phyloP scores from a whole-genome alignment of 2,329 filamentous ascomycete genomes.

The Graphium sp. region DNA sequence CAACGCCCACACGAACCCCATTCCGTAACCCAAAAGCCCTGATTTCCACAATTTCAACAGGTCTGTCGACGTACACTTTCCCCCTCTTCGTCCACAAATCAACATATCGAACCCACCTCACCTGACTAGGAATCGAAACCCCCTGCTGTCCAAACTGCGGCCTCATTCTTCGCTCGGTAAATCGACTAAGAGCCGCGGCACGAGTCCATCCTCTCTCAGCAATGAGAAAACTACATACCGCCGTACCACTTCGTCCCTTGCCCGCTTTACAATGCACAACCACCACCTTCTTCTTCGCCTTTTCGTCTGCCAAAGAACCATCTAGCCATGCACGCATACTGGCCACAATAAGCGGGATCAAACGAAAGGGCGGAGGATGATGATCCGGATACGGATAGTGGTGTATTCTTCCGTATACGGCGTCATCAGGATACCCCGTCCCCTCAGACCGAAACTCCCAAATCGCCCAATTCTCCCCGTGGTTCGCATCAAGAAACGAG shows the following conservation, averaged over 20 bases:
- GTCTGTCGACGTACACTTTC: slow-evolving; percentile 68
- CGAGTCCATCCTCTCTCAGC: slow-evolving; percentile 54
- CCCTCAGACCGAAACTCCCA: slow-evolving; percentile 98
- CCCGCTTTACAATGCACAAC: slow-evolving; percentile 97
- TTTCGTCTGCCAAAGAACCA: slow-evolving; percentile 20
- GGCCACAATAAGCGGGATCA: slow-evolving; percentile 78
- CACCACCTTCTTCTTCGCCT: slow-evolving; percentile 42
- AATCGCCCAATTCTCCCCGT: slow-evolving; percentile 75
- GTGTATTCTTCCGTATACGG: slow-evolving; percentile 69
- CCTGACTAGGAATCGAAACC: slow-evolving; percentile 83
- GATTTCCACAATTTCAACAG: slow-evolving; percentile 73
- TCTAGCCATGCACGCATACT: slow-evolving; percentile 83
- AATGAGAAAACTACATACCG: slow-evolving; percentile 79
- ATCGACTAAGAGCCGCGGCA: slow-evolving; percentile 34
- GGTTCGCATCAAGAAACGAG: slow-evolving; percentile 71
- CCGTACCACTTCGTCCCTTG: slow-evolving; percentile 82
- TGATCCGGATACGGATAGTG: slow-evolving; percentile 97
- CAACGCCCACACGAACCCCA: slow-evolving; percentile 73
- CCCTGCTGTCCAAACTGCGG: slow-evolving; percentile 77
- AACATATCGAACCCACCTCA: slow-evolving; percentile 77
- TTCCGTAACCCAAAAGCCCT: slow-evolving; percentile 79
- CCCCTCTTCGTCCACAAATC: slow-evolving; percentile 63
- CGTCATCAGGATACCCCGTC: slow-evolving; percentile 82
- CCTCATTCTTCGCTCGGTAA: slow-evolving; percentile 75
- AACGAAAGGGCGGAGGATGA: slow-evolving; percentile 80